Evolutionary conservation across 2,329 filamentous ascomycete genomes (phyloP), one percentile per base, ranked within the genome.

Genomic region (Fusarium sp.): DNA sequence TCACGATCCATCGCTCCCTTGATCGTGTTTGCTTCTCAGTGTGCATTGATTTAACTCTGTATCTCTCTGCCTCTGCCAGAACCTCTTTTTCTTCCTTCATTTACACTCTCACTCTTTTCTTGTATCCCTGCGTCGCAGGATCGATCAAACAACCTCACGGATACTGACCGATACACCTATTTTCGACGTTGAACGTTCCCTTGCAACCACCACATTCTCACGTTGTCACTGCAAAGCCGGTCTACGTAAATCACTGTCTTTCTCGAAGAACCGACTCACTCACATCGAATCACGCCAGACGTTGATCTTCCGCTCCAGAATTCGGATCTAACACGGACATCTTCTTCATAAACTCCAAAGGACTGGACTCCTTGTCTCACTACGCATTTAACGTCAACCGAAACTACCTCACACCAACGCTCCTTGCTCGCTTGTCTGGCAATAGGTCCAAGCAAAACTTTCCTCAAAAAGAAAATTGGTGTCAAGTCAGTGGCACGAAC

Each of bases 161-260:
- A 72, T 73, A 75, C 69, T 66, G 66, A 72, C 69, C 61, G 69
- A 76, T 68, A 71, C 72, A 69, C 57, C 70, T 60, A 51, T 68
- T 73, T 73, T 73, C 73, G 75, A 79, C 76, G 73, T 79, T 78
- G 78, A 78, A 59, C 77, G 74, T 78, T 79, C 67, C 61, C 73
- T 76, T 65, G 70, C 60, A 66, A 52, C 42, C 59, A 64, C 29
- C 52, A 67, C 66, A 33, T 33, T 35, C 31, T 56, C 23, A 44
- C 60, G 31, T 60, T 57, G 58, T 73, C 61, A 66, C 72, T 70
- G 72, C 65, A 64, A 55, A 69, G 59, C 31, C 48, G 51, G 64
- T 63, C 42, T 59, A 38, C 56, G 61, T 69, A 69, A 52, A 66
- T 60, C 59, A 63, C 69, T 73, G 63, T 73, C 75, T 37, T 67